Evolutionary conservation across 2,329 filamentous ascomycete species (phyloP), one percentile per base, ranked within the genome.

Genomic region (Domatiomyces globalis): DNA sequence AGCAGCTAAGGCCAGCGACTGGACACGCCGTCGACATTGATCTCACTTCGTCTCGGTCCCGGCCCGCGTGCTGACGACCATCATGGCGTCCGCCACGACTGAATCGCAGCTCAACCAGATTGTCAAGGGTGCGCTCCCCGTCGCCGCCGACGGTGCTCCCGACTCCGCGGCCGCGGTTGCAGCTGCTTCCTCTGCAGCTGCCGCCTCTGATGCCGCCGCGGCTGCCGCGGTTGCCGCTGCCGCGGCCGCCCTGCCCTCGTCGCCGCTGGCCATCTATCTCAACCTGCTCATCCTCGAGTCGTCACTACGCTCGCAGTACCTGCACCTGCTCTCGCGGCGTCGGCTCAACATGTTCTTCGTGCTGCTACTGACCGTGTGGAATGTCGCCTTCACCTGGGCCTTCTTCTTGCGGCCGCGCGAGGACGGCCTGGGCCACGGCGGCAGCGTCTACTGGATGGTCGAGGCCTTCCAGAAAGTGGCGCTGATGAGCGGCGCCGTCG

Each of bases 271-370:
- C 74, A 95, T 98, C 64, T 98, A 98, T 71, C 81, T 98, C 62
- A 98, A 98, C 69, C 83, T 98, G 20, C 79, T 98, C 53, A 94
- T 98, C 62, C 85, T 98, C 67, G 92, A 98, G 68, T 88, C 87
- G 47, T 95, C 88, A 4, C 75, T 98, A 36, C 87, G 92, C 58
- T 83, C 87, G 20, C 92, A 98, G 63, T 96, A 94, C 69, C 81
- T 98, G 51, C 86, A 88, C 56, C 77, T 96, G 45, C 85, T 90
- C 53, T 85, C 88, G 46, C 83, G 92, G 43, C 79, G 88, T 46
- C 83, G 92, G 15, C 87, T 95, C 62, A 90, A 98, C 67, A 89
- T 87, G 1, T 94, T 96, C 69, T 94, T 96, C 63, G 73, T 96
- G 19, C 76, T 84, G 17, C 74, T 94, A 9, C 77, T 98, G 25